Evolutionary conservation across 768 basidiomycete genomes (phyloP), one percentile per base, ranked within the genome.

Genomic region (Glaciozyma antarctica): DNA sequence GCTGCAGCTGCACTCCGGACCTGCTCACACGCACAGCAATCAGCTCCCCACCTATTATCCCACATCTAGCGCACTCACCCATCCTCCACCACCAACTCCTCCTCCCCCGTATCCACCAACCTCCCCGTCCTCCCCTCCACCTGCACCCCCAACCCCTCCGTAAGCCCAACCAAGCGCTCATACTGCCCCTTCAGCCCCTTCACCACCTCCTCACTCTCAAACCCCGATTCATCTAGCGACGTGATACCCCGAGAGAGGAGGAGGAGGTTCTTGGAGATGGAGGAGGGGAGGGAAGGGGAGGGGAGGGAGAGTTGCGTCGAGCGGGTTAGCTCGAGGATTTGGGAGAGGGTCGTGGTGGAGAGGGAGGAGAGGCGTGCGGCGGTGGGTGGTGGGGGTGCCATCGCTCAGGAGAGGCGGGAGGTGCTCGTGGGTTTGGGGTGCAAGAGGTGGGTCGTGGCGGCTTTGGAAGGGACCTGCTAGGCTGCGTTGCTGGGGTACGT

Each of bases 101-200:
- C 65, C 12, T 66, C 69, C 15, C 63, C 69, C 19, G 69, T 60
- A 43, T 70, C 69, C 30, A 70, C 69, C 0, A 70, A 49, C 32
- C 59, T 55, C 0, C 69, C 69, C 47, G 65, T 66, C 43, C 47
- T 62, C 10, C 52, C 61, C 58, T 59, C 51, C 6, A 67, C 64
- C 2, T 48, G 24, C 3, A 74, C 48, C 2, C 70, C 71, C 5
- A 72, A 57, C 16, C 64, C 67, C 24, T 62, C 52, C 12, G 66
- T 65, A 5, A 74, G 61, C 10, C 52, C 62, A 8, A 60, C 53
- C 47, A 74, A 55, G 10, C 73, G 56, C 12, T 61, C 60, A 26
- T 67, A 72, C 62, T 74, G 73, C 32, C 54, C 64, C 56, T 62
- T 58, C 22, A 74, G 44, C 17, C 71, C 68, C 9, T 16, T 13